Evolutionary conservation across 805 yeast genomes (phyloP).

Genomic region (Debaryomyces maramus): DNA sequence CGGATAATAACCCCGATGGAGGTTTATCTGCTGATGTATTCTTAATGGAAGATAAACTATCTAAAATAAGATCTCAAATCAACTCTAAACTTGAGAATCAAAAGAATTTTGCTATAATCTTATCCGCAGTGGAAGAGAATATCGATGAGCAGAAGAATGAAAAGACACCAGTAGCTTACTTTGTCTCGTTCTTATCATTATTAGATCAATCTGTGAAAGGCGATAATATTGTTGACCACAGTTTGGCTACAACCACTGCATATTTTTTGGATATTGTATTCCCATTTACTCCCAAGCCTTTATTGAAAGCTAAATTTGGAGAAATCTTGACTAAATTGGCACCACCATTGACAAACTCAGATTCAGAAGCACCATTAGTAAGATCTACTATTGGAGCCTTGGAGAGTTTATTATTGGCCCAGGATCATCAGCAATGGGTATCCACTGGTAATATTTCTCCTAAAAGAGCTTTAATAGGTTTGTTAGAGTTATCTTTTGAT

Average conservation of each 20-base stretch:
- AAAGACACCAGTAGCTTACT: conserved; percentile 74
- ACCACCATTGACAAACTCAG: conserved; percentile 68
- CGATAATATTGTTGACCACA: conserved; percentile 55
- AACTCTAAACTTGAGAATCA: conserved; percentile 85
- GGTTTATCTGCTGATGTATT: conserved; percentile 34
- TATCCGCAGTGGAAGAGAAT: conserved; percentile 89
- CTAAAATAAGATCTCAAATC: conserved; percentile 68
- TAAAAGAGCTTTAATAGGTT: conserved; percentile 74
- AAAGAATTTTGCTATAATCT: conserved; percentile 76
- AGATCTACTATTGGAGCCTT: conserved; percentile 84
- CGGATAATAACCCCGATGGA: conserved; percentile 40
- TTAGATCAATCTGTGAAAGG: conserved; percentile 66
- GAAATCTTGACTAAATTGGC: conserved; percentile 80
- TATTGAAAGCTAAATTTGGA: conserved; percentile 72
- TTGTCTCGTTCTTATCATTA: conserved; percentile 78
- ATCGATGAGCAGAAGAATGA: conserved; percentile 64
- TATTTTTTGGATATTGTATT: conserved; percentile 80
- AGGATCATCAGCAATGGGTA: conserved; percentile 78
- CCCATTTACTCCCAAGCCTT: conserved; percentile 67
- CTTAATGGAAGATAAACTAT: conserved; percentile 62
- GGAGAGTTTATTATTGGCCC: conserved; percentile 75
- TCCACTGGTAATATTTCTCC: conserved; percentile 63
- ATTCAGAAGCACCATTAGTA: conserved; percentile 76
- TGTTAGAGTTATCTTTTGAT: conserved; percentile 77
- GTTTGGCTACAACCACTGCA: conserved; percentile 71